A percentile compares a stretch with the other conserved stretches of the same genome.
phyloP scores from a whole-genome alignment of 257 asterid genomes.

The Asclepias syriaca region DNA sequence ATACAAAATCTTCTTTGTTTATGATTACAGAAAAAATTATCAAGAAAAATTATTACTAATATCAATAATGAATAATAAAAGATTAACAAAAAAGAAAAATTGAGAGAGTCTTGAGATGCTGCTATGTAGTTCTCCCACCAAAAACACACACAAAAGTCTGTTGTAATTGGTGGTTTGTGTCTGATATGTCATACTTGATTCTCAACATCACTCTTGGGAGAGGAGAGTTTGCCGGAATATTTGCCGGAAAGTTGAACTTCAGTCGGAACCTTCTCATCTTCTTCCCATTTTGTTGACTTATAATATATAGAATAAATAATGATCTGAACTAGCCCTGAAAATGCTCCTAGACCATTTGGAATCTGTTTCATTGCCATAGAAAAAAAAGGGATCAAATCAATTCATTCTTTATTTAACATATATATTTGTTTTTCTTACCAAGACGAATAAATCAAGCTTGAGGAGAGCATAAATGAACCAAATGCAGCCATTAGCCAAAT shows the following conservation, averaged over 20 bases:
- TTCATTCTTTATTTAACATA: too few species aligned
- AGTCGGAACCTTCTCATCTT: constrained; percentile 15
- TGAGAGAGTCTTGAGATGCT: not conserved
- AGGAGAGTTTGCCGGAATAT: not conserved
- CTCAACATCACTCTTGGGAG: not conserved
- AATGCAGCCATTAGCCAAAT: constrained; percentile 50
- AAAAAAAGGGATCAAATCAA: too few species aligned
- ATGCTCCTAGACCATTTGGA: constrained; percentile 46
- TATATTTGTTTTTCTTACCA: constrained; percentile 33
- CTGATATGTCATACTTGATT: not conserved
- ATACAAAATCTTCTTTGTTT: not conserved
- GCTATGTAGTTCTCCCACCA: not conserved
- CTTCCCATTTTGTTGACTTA: constrained; percentile 43
- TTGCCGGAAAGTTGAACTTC: constrained; percentile 9
- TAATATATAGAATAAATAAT: constrained; percentile 38
- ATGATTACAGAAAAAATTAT: not conserved
- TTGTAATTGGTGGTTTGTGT: too few species aligned
- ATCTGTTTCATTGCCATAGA: constrained; percentile 18
- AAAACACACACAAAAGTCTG: too few species aligned
- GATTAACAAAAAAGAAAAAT: not conserved
- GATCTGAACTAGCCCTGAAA: constrained; percentile 43
- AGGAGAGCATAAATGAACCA: constrained; percentile 65
- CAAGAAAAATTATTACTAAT: not conserved
- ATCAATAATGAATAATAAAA: not conserved
- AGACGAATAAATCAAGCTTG: constrained; percentile 46